These are phyloP conservation scores for Eurotiales sp. DNA, from an alignment of 2,329 filamentous ascomycete genomes.

Conservation along the genomic window DNA sequence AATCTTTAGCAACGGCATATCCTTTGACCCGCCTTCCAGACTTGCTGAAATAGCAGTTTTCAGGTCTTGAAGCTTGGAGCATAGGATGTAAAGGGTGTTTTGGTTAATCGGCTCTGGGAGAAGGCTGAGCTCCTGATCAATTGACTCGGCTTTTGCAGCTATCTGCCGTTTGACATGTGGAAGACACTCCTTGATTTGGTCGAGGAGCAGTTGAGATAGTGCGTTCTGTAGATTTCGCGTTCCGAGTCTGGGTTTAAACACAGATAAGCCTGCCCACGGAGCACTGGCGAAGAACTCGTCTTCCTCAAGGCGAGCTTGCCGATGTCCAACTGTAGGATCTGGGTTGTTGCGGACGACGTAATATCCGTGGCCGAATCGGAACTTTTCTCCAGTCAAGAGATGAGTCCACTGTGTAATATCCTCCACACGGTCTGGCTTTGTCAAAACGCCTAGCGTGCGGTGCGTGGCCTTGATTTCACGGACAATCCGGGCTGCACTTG, in stretches of 20 bases:
- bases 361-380: conserved; percentile 68
- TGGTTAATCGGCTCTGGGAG: conserved; percentile 63
- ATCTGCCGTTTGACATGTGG: conserved; percentile 40
- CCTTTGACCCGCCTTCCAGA: conserved; percentile 47
- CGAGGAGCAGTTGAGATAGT: conserved; percentile 48
- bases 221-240: conserved; percentile 48
- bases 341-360: conserved; percentile 66
- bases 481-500: conserved; percentile 65
- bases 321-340: conserved; percentile 41
- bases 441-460: conserved; percentile 71
- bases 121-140: conserved; percentile 53
- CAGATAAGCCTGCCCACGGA: conserved; percentile 46
- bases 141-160: conserved; percentile 43
- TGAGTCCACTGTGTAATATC: conserved; percentile 57
- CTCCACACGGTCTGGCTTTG: conserved; percentile 74
- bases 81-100: conserved; percentile 65
- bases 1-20: conserved; percentile 39
- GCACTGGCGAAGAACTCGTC: conserved; percentile 45
- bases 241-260: conserved; percentile 48
- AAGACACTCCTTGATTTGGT: conserved; percentile 41
- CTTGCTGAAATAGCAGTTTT: conserved; percentile 51
- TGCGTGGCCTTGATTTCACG: conserved; percentile 52
- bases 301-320: conserved; percentile 49
- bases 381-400: conserved; percentile 61
- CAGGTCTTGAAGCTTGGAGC: conserved; percentile 57